Evolutionary conservation across 2,329 filamentous ascomycete species (phyloP).

Genomic region (Sporothrix humicola): DNA sequence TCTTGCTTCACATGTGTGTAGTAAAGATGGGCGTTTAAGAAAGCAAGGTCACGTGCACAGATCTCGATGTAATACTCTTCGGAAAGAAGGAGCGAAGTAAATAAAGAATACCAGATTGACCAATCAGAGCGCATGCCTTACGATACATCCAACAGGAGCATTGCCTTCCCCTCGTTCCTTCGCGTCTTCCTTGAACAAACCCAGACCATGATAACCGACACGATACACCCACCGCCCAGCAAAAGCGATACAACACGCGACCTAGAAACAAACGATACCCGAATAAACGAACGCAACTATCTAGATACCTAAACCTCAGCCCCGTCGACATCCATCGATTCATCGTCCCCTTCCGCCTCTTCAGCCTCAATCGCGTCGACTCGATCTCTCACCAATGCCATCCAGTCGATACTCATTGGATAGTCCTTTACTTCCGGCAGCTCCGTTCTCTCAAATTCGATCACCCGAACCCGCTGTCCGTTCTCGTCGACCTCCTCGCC

Average conservation of each 20-base stretch:
- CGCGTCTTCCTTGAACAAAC: too few species aligned
- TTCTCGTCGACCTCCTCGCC: neutral
- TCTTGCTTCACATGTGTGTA: too few species aligned
- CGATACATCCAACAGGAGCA: too few species aligned
- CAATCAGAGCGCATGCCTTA: neutral
- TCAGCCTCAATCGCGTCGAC: neutral
- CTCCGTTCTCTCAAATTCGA: constrained; percentile 13
- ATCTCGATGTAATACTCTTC: too few species aligned
- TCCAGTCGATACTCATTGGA: constrained; percentile 30
- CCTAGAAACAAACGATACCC: neutral
- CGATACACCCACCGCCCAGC: neutral
- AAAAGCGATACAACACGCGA: neutral
- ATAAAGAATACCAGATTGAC: neutral
- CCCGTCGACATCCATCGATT: neutral
- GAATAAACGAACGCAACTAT: neutral
- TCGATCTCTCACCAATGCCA: neutral
- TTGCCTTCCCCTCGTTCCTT: neutral
- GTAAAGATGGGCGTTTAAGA: too few species aligned
- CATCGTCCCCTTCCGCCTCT: neutral
- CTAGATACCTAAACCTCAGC: neutral
- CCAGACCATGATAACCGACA: too few species aligned
- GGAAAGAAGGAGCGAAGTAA: constrained; percentile 4
- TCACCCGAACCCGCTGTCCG: neutral
- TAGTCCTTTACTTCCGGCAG: constrained; percentile 30
- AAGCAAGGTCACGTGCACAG: too few species aligned